Evolutionary conservation across 2,329 filamentous ascomycete genomes (phyloP).

Genomic region (Fusarium solani-melongenae): DNA sequence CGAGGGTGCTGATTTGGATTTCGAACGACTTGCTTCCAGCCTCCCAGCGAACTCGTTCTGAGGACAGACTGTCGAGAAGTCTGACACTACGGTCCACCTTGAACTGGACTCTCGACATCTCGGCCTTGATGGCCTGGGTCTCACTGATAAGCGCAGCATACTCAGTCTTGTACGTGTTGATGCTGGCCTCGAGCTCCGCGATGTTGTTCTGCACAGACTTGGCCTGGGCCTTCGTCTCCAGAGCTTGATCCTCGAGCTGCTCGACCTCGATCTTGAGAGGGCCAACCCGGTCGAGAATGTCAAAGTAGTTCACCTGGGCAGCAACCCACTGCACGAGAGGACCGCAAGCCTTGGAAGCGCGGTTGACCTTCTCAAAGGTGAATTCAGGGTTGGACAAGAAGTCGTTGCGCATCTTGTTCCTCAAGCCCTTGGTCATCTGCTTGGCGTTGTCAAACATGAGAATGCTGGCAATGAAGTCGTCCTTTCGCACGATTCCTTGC

Average conservation of each 20-base stretch:
- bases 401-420: slow-evolving; percentile 91
- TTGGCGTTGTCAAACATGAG: slow-evolving; percentile 96
- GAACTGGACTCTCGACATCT: slow-evolving; percentile 96
- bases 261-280: slow-evolving; percentile 91
- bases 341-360: slow-evolving; percentile 95
- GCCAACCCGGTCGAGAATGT: slow-evolving; percentile 93
- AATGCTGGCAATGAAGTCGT: slow-evolving; percentile 98
- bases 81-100: slow-evolving; percentile 98
- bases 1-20: slow-evolving; percentile 94
- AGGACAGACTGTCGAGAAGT: slow-evolving; percentile 92
- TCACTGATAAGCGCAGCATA: slow-evolving; percentile 97
- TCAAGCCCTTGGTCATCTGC: slow-evolving; percentile 87
- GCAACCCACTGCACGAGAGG: slow-evolving; percentile 97
- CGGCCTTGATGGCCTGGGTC: slow-evolving; percentile 94
- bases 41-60: slow-evolving; percentile 93
- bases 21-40: slow-evolving; percentile 98
- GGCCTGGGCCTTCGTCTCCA: slow-evolving; percentile 93
- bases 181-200: slow-evolving; percentile 84
- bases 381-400: slow-evolving; percentile 95
- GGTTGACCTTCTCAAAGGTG: slow-evolving; percentile 95
- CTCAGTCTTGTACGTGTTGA: slow-evolving; percentile 94
- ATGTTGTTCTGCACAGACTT: slow-evolving; percentile 92
- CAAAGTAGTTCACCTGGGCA: slow-evolving; percentile 97
- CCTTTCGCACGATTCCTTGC: slow-evolving; percentile 85
- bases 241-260: slow-evolving; percentile 85